Percentiles rank a stretch among this genome's conserved stretches.
phyloP scores from a whole-genome alignment of 1,284 basidiomycete species.

The Heterobasidion occidentale region DNA sequence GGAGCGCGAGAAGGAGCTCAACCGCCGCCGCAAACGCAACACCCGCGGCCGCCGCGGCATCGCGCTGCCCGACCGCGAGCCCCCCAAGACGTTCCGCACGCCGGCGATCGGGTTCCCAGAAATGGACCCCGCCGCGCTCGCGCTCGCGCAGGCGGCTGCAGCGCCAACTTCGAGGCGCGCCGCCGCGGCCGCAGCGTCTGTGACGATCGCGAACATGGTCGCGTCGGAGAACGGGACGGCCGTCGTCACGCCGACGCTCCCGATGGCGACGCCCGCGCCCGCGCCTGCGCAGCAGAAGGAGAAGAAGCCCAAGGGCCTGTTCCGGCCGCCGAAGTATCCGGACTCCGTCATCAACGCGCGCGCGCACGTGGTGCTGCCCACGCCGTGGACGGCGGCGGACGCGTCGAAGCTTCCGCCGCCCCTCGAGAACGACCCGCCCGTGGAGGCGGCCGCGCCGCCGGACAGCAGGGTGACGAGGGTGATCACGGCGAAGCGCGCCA shows the following conservation, averaged over 20 bases:
- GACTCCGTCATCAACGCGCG: constrained; percentile 47
- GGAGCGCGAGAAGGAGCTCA: constrained; percentile 89
- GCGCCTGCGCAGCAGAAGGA: constrained; percentile 33
- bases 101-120: constrained; percentile 80
- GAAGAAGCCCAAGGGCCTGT: constrained; percentile 64
- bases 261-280: constrained; percentile 31
- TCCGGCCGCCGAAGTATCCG: constrained; percentile 59
- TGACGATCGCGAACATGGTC: constrained; percentile 79
- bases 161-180: constrained; percentile 70
- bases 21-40: constrained; percentile 78
- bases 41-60: constrained; percentile 88
- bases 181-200: constrained; percentile 76
- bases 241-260: constrained; percentile 41
- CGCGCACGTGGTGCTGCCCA: constrained; percentile 48
- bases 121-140: constrained; percentile 59
- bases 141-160: constrained; percentile 52
- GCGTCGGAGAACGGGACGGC: constrained; percentile 71
- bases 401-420: constrained; percentile 41
- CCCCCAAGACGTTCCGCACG: constrained; percentile 86
- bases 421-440: constrained; percentile 49
- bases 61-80: constrained; percentile 88
- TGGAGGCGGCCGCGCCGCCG: constrained; percentile 28
- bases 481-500: constrained; percentile 51
- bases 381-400: constrained; percentile 60
- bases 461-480: constrained; percentile 38